Evolutionary conservation across 129 eudicot species (phyloP).

Genomic region (Smallanthus sonchifolius): DNA sequence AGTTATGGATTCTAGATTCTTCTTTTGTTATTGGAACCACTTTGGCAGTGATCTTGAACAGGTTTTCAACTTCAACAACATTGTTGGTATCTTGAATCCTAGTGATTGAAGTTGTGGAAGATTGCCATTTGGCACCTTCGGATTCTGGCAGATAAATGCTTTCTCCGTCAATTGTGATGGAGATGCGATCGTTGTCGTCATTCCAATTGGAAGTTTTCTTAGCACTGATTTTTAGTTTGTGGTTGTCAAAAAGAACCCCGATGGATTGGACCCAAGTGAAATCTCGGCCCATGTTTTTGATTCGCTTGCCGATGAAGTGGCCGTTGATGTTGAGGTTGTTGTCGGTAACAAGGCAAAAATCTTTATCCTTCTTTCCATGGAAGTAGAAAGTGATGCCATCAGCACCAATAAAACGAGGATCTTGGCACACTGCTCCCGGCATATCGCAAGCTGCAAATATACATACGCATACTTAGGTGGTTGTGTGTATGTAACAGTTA

Average conservation of each 20-base stretch:
- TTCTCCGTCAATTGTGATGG: slow-evolving; percentile 35
- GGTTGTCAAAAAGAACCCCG: slow-evolving; percentile 50
- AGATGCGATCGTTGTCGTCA: slow-evolving; percentile 50
- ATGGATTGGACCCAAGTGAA: slow-evolving; percentile 89
- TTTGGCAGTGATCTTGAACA: slow-evolving; percentile 51
- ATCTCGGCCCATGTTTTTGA: slow-evolving; percentile 62
- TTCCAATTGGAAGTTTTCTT: slow-evolving; percentile 61
- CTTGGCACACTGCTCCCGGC: slow-evolving; percentile 82
- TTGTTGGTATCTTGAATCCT: slow-evolving; percentile 44
- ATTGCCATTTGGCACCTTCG: slow-evolving; percentile 50
- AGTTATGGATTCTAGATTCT: slow-evolving; percentile 56
- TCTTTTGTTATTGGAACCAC: slow-evolving; percentile 63
- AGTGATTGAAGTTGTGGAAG: slow-evolving; percentile 30
- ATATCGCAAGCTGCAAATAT: slow-evolving; percentile 52
- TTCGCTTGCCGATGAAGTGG: slow-evolving; percentile 64
- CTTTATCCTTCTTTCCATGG: slow-evolving; percentile 65
- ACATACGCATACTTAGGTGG: background rate
- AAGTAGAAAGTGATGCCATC: slow-evolving; percentile 85
- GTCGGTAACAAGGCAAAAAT: slow-evolving; percentile 69
- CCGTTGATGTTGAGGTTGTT: slow-evolving; percentile 65
- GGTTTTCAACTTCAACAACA: slow-evolving; percentile 44
- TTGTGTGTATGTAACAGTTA: background rate
- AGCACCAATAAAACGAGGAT: slow-evolving; percentile 75
- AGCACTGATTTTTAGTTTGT: slow-evolving; percentile 49
- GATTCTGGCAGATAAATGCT: slow-evolving; percentile 29